Evolutionary conservation across 306 rosid genomes (phyloP).

Genomic region (Potentilla sterilis): DNA sequence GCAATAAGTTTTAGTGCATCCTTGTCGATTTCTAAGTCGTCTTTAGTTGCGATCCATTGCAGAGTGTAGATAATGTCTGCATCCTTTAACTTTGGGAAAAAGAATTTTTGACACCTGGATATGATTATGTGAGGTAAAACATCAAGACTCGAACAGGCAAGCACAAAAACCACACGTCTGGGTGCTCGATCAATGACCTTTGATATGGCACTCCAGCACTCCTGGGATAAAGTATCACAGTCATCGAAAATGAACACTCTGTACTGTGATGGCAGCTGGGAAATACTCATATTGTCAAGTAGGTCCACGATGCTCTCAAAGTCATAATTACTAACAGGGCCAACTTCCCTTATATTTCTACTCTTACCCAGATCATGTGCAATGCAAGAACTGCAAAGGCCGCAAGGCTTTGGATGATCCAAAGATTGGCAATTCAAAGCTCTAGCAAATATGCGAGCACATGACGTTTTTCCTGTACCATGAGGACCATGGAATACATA

Average conservation of each 20-base stretch:
- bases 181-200: slow-evolving; percentile 99
- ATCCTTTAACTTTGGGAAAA: slow-evolving; percentile 93
- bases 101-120: slow-evolving; percentile 97
- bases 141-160: slow-evolving; percentile 94
- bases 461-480: slow-evolving; percentile 95
- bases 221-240: slow-evolving; percentile 73
- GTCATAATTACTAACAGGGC: slow-evolving; percentile 85
- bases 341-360: slow-evolving; percentile 79
- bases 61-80: slow-evolving; percentile 75
- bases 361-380: slow-evolving; percentile 80
- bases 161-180: slow-evolving; percentile 90
- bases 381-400: slow-evolving; percentile 83
- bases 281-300: slow-evolving; percentile 70
- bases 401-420: slow-evolving; percentile 86
- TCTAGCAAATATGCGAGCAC: slow-evolving; percentile 88
- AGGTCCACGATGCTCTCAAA: slow-evolving; percentile 82
- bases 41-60: slow-evolving; percentile 79
- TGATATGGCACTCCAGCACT: slow-evolving; percentile 91
- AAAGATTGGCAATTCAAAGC: slow-evolving; percentile 87
- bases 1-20: slow-evolving; percentile 96
- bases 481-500: slow-evolving; percentile 97
- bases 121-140: slow-evolving; percentile 93
- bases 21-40: slow-evolving; percentile 82
- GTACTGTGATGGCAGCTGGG: slow-evolving; percentile 73
- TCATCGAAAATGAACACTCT: slow-evolving; percentile 91